phyloP scores from a whole-genome alignment of 371 early-diverging fungal species.

The Syncephalastrum racemosum region DNA sequence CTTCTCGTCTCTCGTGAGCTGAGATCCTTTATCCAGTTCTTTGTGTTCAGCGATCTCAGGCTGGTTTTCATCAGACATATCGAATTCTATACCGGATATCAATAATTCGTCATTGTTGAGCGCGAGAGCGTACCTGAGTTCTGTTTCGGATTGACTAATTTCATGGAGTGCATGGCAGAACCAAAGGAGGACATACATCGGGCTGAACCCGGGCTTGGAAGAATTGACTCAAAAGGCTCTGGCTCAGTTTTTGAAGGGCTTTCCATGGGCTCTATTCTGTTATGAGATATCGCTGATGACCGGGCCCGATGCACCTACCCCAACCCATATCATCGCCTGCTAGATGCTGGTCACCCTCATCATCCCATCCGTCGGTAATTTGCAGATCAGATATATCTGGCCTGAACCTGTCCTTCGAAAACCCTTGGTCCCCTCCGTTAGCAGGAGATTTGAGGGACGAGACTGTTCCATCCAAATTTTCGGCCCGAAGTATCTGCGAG shows the following conservation, averaged over 20 bases:
- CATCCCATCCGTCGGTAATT: conserved; percentile 38
- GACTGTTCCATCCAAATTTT: neutral
- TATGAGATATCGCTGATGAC: neutral
- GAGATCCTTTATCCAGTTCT: conserved; percentile 6
- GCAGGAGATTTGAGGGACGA: conserved; percentile 4
- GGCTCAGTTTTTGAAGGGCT: conserved; percentile 15
- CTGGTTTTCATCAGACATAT: neutral
- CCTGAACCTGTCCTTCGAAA: neutral
- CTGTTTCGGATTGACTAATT: conserved; percentile 33
- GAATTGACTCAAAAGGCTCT: conserved; percentile 21
- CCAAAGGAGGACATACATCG: conserved; percentile 23
- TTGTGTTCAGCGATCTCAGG: conserved; percentile 1
- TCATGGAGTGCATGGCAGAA: conserved; percentile 30
- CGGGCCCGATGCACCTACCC: conserved; percentile 20
- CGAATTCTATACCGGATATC: too few species aligned
- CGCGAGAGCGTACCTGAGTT: conserved; percentile 26
- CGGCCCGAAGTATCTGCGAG: neutral
- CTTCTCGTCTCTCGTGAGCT: conserved; percentile 47
- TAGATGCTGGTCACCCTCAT: conserved; percentile 26
- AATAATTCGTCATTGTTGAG: neutral
- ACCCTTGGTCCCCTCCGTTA: conserved; percentile 2
- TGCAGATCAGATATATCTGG: neutral
- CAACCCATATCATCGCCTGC: conserved; percentile 42
- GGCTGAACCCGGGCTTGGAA: conserved; percentile 15
- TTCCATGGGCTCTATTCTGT: conserved; percentile 27